These are phyloP conservation scores for Echinochloa phyllopogon DNA, from an alignment of 176 grass and related monocot species.

Conservation along the genomic window DNA sequence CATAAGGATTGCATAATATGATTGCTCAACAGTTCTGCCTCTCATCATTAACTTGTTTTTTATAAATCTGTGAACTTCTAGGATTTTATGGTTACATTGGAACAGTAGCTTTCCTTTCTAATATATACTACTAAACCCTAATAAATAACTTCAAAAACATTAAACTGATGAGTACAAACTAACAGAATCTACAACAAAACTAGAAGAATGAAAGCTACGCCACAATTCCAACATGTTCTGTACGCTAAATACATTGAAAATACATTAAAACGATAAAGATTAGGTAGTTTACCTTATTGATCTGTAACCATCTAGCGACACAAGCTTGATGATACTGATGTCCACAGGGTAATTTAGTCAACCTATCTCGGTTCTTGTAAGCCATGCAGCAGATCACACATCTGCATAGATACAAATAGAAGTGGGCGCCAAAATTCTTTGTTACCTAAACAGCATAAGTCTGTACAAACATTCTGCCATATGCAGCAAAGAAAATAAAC, in stretches of 20 bases:
- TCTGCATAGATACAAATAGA: slow-evolving; percentile 52
- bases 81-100: not conserved
- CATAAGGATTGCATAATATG: not conserved
- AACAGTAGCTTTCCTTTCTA: not conserved
- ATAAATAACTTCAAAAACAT: not conserved
- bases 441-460: not conserved
- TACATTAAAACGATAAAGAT: slow-evolving; percentile 22
- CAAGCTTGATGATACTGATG: slow-evolving; percentile 88
- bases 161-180: not conserved
- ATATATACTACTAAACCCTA: not conserved
- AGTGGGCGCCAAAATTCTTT: slow-evolving; percentile 17
- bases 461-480: slow-evolving; percentile 13
- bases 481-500: not conserved
- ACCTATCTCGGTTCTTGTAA: slow-evolving; percentile 82
- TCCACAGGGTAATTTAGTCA: slow-evolving; percentile 74
- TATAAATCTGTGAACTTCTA: not conserved
- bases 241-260: not conserved
- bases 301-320: slow-evolving; percentile 81
- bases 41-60: not conserved
- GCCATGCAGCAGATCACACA: slow-evolving; percentile 89
- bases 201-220: slow-evolving; percentile 20
- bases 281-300: slow-evolving; percentile 71
- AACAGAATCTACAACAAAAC: slow-evolving; percentile 1
- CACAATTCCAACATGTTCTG: not conserved
- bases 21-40: not conserved